A percentile compares a stretch with the other conserved stretches of the same genome.
These are phyloP conservation scores for Leccinum pachyderme DNA, from an alignment of 1,284 basidiomycete species.

Conservation along the genomic window DNA sequence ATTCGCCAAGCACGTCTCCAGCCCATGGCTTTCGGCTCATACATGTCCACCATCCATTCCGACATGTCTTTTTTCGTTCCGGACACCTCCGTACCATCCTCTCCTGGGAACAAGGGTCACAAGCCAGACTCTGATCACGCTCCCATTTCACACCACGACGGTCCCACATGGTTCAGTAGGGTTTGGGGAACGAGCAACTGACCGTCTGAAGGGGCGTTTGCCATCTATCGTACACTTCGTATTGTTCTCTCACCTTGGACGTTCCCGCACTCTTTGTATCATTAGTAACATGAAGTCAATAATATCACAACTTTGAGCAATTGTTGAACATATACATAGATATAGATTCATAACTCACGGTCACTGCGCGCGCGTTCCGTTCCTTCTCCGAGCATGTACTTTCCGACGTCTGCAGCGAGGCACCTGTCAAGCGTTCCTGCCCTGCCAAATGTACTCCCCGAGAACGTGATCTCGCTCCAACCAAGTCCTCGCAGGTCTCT, in stretches of 20 bases:
- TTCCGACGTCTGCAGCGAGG: conserved; percentile 74
- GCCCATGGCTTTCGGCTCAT: conserved; percentile 57
- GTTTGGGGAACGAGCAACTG: conserved; percentile 26
- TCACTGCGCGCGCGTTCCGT: background rate
- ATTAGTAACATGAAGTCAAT: conserved; percentile 24
- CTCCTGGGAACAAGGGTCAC: conserved; percentile 13
- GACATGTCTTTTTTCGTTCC: conserved; percentile 31
- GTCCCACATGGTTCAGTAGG: conserved; percentile 24
- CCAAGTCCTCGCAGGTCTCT: conserved; percentile 74
- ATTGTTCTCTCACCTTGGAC: conserved; percentile 12
- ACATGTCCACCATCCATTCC: conserved; percentile 37
- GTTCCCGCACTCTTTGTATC: conserved; percentile 30
- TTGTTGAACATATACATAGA: too few relatives aligned
- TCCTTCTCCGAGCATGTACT: conserved; percentile 58
- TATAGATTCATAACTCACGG: conserved; percentile 8
- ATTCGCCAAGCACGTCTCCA: conserved; percentile 74
- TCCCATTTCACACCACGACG: conserved; percentile 11
- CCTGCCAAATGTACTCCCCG: conserved; percentile 59
- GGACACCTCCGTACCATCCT: conserved; percentile 19
- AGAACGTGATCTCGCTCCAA: conserved; percentile 57
- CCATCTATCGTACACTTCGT: conserved; percentile 24
- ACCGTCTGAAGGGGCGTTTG: background rate
- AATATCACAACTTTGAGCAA: conserved; percentile 21
- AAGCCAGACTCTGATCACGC: conserved; percentile 18
- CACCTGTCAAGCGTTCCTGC: conserved; percentile 66